Percentiles rank a stretch among this genome's conserved stretches.
phyloP scores from a whole-genome alignment of 164 flowering plant genomes.

The Berberis vulgaris region DNA sequence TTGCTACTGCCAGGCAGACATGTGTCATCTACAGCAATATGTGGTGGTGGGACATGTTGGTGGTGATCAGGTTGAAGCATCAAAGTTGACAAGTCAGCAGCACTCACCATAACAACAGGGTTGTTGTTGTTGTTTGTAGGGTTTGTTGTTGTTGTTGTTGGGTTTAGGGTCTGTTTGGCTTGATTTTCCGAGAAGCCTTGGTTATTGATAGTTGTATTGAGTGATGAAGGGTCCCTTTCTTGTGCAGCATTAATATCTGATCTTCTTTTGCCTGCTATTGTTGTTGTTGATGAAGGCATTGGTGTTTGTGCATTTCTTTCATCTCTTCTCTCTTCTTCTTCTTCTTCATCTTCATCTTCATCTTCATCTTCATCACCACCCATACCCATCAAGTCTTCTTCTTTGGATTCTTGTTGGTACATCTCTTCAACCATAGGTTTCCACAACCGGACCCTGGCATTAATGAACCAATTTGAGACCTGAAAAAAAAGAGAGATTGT shows the following conservation, averaged over 20 bases:
- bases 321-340: conserved; percentile 7
- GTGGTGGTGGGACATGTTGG: conserved; percentile 1
- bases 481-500: conserved; percentile 6
- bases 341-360: neutral
- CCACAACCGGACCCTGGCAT: conserved; percentile 52
- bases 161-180: neutral
- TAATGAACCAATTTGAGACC: conserved; percentile 53
- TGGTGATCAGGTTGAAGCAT: neutral
- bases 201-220: conserved; percentile 19
- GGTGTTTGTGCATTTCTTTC: conserved; percentile 3
- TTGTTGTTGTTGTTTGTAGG: too few relatives aligned
- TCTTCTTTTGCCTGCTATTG: conserved; percentile 20
- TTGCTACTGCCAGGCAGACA: neutral
- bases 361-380: neutral
- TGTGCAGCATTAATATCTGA: conserved; percentile 25
- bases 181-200: conserved; percentile 22
- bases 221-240: conserved; percentile 31
- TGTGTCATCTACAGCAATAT: neutral
- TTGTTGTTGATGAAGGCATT: conserved; percentile 6
- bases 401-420: conserved; percentile 39
- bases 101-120: too few relatives aligned
- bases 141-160: too few relatives aligned
- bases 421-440: conserved; percentile 58
- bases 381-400: conserved; percentile 4
- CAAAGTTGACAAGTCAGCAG: too few relatives aligned